Conservation (phyloP, 176 grass and related monocot species). For the Hsuehochloa calcarea region DNA sequence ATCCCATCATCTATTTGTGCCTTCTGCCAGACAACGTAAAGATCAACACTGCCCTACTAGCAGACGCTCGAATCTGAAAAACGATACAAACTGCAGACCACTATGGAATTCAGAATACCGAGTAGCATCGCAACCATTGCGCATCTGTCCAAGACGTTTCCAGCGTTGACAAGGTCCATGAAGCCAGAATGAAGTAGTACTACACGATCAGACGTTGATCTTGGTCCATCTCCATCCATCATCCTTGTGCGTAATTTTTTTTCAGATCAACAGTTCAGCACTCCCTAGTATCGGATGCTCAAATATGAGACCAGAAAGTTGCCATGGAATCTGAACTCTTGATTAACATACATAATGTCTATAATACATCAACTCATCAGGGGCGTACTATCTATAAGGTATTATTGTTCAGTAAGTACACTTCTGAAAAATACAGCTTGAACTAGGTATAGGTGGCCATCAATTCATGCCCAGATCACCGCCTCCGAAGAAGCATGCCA, state of each 20-base stretch:
- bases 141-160: neutral
- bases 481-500: constrained; percentile 32
- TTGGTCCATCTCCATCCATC: no score
- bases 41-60: neutral
- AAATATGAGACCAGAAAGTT: neutral
- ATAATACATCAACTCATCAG: constrained; percentile 2
- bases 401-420: constrained; percentile 10
- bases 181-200: neutral
- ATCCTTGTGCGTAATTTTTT: neutral
- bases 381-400: neutral
- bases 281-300: neutral
- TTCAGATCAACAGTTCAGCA: neutral
- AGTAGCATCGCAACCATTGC: neutral
- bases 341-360: neutral
- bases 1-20: neutral
- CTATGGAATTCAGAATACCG: neutral
- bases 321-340: neutral
- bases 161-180: neutral
- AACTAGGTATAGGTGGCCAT: neutral
- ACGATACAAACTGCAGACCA: neutral
- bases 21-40: neutral
- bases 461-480: neutral
- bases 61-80: neutral
- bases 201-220: neutral
- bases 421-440: neutral